Percentiles rank a stretch among this genome's conserved stretches.
phyloP scores from a whole-genome alignment of 495 filamentous ascomycete genomes.

The Rhizodiscina lignyota region DNA sequence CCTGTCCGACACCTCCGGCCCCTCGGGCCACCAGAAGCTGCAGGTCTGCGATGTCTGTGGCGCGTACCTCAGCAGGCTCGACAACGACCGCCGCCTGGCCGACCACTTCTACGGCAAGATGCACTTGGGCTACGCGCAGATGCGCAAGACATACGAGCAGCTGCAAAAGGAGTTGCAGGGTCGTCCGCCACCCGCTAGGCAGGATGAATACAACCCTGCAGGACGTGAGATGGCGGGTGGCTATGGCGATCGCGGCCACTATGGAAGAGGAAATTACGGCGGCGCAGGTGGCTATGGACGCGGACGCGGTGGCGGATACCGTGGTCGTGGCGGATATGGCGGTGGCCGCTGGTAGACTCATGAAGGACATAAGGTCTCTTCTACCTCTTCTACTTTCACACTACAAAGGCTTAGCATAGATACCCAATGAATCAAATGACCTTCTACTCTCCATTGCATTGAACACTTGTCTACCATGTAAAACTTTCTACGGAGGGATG shows the following conservation, averaged over 20 bases:
- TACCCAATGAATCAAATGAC: too few species aligned
- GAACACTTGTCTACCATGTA: too few species aligned
- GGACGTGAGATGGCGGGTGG: too few species aligned
- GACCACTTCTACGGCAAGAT: constrained; percentile 99
- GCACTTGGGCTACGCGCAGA: constrained; percentile 95
- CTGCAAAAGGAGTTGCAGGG: constrained; percentile 73
- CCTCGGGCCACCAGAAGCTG: constrained; percentile 88
- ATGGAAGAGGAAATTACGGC: constrained; percentile 10
- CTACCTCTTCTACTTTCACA: too few species aligned
- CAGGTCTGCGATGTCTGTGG: constrained; percentile 98
- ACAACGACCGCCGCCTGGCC: constrained; percentile 84
- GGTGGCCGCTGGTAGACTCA: constrained; percentile 4
- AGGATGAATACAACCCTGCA: constrained; percentile 23
- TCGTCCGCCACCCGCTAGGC: constrained; percentile 42
- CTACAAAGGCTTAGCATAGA: too few species aligned
- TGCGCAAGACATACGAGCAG: constrained; percentile 80
- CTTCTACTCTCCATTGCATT: too few species aligned
- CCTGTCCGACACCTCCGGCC: constrained; percentile 80
- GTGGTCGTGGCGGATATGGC: constrained; percentile 12
- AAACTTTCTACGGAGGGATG: too few species aligned
- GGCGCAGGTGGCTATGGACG: constrained; percentile 11
- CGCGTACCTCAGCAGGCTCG: constrained; percentile 76
- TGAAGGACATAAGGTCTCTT: too few species aligned
- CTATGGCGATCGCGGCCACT: constrained; percentile 7
- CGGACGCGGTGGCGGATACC: constrained; percentile 11